Evolutionary conservation across 768 basidiomycete species (phyloP).

Genomic region (Pisolithus marmoratus): DNA sequence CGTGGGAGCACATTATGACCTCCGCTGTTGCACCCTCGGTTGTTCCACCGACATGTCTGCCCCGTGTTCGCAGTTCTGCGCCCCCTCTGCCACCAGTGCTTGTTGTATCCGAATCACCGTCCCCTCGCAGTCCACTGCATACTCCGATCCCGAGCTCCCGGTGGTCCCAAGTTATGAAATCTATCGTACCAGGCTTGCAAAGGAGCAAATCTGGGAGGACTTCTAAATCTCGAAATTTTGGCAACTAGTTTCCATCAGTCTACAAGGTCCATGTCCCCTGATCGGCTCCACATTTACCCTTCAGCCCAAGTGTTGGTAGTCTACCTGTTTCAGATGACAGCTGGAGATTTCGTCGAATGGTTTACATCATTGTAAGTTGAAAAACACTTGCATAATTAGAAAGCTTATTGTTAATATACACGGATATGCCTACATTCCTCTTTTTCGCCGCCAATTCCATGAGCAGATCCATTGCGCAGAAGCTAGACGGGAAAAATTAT

Average conservation of each 20-base stretch:
- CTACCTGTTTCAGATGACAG: neutral
- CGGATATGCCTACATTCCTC: too few species aligned
- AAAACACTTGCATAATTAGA: too few species aligned
- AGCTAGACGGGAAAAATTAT: too few species aligned
- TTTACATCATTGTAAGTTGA: neutral
- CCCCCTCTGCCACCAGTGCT: conserved; percentile 7
- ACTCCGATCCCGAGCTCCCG: conserved; percentile 15
- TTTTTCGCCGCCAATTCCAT: too few species aligned
- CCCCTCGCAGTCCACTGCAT: conserved; percentile 10
- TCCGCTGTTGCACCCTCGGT: conserved; percentile 5
- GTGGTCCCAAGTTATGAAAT: conserved; percentile 16
- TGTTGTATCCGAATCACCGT: conserved; percentile 16
- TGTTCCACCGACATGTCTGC: conserved; percentile 8
- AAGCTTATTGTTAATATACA: too few species aligned
- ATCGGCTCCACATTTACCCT: conserved; percentile 6
- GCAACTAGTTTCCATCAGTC: conserved; percentile 4
- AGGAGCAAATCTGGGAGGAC: conserved; percentile 10
- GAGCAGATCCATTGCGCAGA: too few species aligned
- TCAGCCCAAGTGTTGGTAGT: neutral
- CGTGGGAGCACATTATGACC: conserved; percentile 2
- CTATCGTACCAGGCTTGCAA: conserved; percentile 20
- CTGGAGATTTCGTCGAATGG: conserved; percentile 9
- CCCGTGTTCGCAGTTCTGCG: conserved; percentile 15
- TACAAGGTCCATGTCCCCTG: conserved; percentile 11
- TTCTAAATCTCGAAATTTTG: neutral